These are phyloP conservation scores for Debaryomyces sp. DNA, from an alignment of 1,139 yeast genomes.

Conservation along the genomic window DNA sequence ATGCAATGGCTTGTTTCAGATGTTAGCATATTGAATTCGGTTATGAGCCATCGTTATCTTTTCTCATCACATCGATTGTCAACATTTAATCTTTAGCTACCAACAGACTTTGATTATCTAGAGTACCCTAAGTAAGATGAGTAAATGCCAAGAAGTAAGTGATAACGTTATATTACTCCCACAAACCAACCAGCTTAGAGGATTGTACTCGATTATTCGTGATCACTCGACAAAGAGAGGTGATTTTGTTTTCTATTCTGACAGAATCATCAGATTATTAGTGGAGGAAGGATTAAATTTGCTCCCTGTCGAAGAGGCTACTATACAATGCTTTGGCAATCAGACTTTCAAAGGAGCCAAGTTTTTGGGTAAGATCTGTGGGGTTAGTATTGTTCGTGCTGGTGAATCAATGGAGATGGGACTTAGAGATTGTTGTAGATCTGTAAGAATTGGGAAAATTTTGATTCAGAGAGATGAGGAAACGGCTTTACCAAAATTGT, in stretches of 20 bases:
- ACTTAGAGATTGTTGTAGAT: slow-evolving; percentile 89
- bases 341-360: slow-evolving; percentile 74
- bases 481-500: slow-evolving; percentile 70
- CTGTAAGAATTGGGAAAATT: slow-evolving; percentile 94
- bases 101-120: neutral
- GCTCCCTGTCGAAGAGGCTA: slow-evolving; percentile 73
- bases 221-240: slow-evolving; percentile 77
- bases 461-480: slow-evolving; percentile 97
- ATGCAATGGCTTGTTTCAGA: neutral
- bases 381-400: slow-evolving; percentile 95
- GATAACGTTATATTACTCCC: slow-evolving; percentile 71
- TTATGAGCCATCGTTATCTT: neutral
- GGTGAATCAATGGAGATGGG: slow-evolving; percentile 99
- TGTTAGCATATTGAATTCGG: neutral
- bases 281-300: slow-evolving; percentile 96
- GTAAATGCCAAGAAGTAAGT: slow-evolving; percentile 25
- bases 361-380: slow-evolving; percentile 92
- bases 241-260: slow-evolving; percentile 93
- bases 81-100: neutral
- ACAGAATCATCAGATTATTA: slow-evolving; percentile 85
- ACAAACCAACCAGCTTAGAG: slow-evolving; percentile 86
- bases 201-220: slow-evolving; percentile 88
- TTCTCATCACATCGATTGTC: neutral
- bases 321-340: slow-evolving; percentile 78
- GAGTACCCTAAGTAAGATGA: slow-evolving; percentile 17